Evolutionary conservation across 352 stramenopile genomes (phyloP), one percentile per base, ranked within the genome.

Genomic region (Hyaloperonospora arabidopsidis): DNA sequence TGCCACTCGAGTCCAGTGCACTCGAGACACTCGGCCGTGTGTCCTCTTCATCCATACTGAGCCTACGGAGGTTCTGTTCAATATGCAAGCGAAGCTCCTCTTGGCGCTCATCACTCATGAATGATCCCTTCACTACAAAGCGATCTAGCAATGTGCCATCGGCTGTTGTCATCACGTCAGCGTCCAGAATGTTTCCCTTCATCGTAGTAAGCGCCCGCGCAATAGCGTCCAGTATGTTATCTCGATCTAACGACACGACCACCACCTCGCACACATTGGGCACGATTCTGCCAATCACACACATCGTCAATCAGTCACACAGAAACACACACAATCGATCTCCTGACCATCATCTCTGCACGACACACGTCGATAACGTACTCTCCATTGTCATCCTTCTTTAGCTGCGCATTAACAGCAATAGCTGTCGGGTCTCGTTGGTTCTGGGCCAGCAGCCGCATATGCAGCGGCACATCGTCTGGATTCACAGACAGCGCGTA

Each of bases 311-410:
- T 34, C 19, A 47, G 41, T 13, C 19, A 52, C 45, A 60, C 47
- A 48, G n/a, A n/a, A 4, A 32, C 25, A 32, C 25, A 8, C 25
- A 32, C 25, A 32, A 32, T 32, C 25, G 8, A 4, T 32, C 25
- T 4, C 25, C 8, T 8, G 8, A 10, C 8, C 25, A 4, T 32
- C 23, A 1, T 19, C 44, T 22, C n/a, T 28, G 17, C n/a, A 47
- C 14, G 43, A 29, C 28, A 50, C 5, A 32, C 5, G 19, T 4
- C 21, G 19, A 48, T 22, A 8, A 76, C 79, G 44, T 78, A 90
- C 79, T 86, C 78, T 73, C 82, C 83, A 49, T 93, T 82, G 63
- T 93, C 83, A 58, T 93, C 80, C 50, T 93, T 93, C 58, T 89
- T 86, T 11, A 88, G 65, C 51, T 93, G 83, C 1, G 79, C 80